Conservation (phyloP, 345 rosid genomes). For the Euphorbia tirucalli region DNA sequence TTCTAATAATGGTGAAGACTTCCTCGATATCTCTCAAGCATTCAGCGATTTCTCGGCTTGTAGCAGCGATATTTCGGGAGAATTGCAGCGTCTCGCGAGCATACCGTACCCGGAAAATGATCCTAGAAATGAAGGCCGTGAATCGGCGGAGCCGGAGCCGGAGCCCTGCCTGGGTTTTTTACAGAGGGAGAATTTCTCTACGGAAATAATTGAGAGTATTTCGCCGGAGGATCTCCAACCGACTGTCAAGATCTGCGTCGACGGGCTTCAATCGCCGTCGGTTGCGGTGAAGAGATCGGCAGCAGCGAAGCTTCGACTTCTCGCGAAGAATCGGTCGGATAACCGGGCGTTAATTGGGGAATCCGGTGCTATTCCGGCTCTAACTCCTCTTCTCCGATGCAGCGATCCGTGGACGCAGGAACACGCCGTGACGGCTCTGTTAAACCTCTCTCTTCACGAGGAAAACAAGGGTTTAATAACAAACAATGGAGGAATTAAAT, state of each 20-base stretch:
- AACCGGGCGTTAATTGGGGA: slow-evolving; percentile 84
- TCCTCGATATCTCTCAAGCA: slow-evolving; percentile 72
- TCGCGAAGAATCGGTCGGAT: slow-evolving; percentile 86
- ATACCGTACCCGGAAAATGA: slow-evolving; percentile 47
- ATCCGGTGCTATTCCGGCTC: slow-evolving; percentile 86
- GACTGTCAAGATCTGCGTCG: slow-evolving; percentile 86
- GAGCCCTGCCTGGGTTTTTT: slow-evolving; percentile 86
- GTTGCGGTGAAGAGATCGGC: slow-evolving; percentile 80
- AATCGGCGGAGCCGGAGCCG: slow-evolving; percentile 33
- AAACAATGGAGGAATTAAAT: slow-evolving; percentile 75
- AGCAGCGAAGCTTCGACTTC: slow-evolving; percentile 79
- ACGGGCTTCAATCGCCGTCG: slow-evolving; percentile 72
- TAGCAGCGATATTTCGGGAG: slow-evolving; percentile 93
- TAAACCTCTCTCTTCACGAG: slow-evolving; percentile 80
- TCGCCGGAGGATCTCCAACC: slow-evolving; percentile 98
- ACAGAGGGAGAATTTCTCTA: slow-evolving; percentile 77
- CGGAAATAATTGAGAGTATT: slow-evolving; percentile 88
- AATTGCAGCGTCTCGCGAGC: slow-evolving; percentile 82
- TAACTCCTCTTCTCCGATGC: slow-evolving; percentile 75
- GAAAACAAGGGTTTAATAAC: slow-evolving; percentile 59
- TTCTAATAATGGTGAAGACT: slow-evolving; percentile 37
- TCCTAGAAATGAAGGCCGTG: slow-evolving; percentile 14
- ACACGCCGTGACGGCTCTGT: slow-evolving; percentile 86
- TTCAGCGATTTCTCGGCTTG: slow-evolving; percentile 85
- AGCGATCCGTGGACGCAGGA: slow-evolving; percentile 93